These are phyloP conservation scores for Carex myosuroides DNA, from an alignment of 176 grass and related monocot genomes.

Conservation along the genomic window DNA sequence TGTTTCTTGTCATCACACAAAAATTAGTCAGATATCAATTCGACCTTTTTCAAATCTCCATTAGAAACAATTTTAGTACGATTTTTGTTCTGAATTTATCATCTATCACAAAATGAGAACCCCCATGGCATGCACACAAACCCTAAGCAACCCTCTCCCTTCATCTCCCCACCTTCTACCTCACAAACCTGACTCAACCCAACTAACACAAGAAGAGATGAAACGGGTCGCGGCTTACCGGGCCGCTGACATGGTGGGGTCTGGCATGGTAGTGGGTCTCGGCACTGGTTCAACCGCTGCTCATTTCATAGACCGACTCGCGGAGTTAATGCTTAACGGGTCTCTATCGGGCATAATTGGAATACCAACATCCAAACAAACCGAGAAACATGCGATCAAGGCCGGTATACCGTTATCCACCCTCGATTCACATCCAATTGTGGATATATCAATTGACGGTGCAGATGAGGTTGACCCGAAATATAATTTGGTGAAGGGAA, in stretches of 20 bases:
- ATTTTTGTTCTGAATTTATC: background rate
- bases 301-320: conserved; percentile 25
- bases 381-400: background rate
- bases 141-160: background rate
- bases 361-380: conserved; percentile 14
- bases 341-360: conserved; percentile 9
- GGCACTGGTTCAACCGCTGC: conserved; percentile 32
- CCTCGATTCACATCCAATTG: conserved; percentile 22
- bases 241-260: conserved; percentile 4
- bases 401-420: conserved; percentile 22
- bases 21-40: background rate
- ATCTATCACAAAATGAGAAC: conserved; percentile 4
- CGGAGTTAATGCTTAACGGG: conserved; percentile 14
- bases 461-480: conserved; percentile 67
- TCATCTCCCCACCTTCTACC: background rate
- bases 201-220: conserved; percentile 19
- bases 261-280: conserved; percentile 25
- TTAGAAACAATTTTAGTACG: background rate
- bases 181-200: background rate
- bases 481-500: conserved; percentile 72
- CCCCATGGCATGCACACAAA: conserved; percentile 5
- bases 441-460: conserved; percentile 56
- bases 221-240: conserved; percentile 12
- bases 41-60: background rate
- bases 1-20: background rate